Evolutionary conservation across 1,139 yeast genomes (phyloP), one percentile per base, ranked within the genome.

Genomic region (Debaryomyces sp.): DNA sequence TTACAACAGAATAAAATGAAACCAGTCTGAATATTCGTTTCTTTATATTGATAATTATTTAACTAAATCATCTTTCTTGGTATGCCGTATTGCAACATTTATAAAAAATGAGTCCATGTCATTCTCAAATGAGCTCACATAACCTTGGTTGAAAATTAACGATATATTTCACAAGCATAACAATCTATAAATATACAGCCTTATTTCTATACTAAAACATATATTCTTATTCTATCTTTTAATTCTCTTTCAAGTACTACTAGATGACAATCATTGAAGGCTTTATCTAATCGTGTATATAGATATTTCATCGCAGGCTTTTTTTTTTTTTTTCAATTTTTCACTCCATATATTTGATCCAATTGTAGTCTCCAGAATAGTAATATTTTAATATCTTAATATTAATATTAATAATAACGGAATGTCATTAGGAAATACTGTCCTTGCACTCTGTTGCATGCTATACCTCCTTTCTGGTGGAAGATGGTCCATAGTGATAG

Each of bases 401-500:
- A 3, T 18, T 18, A 18, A 18, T 18, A 18, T 18, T 18, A 18
- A 18, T 3, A 39, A 18, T 10, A 26, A 15, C 8, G 17, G 12
- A 13, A 41, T 41, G 43, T 29, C 43, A 17, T 18, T 29, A 21
- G 61, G 58, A 17, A 38, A 50, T 10, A 45, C 46, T 27, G 50
- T 65, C 29, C 56, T 56, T 50, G 52, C 53, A 9, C 49, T 53
- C 33, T 64, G 70, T 49, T 51, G 61, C 32, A 53, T 49, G 1
- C 32, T 64, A 6, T 63, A 65, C 49, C 51, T 54, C 36, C 39
- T 58, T 13, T 56, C 66, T 2, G 70, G 70, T 10, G 70, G 70
- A 24, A 56, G 71, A 45, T 48, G 63, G 55, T 46, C 68, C n/a
- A 41, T 66, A 8, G 50, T 54, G 3, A 6, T 62, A 4, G 63